These are phyloP conservation scores for Litsea cubeba DNA, from an alignment of 164 flowering plant genomes.

Conservation along the genomic window DNA sequence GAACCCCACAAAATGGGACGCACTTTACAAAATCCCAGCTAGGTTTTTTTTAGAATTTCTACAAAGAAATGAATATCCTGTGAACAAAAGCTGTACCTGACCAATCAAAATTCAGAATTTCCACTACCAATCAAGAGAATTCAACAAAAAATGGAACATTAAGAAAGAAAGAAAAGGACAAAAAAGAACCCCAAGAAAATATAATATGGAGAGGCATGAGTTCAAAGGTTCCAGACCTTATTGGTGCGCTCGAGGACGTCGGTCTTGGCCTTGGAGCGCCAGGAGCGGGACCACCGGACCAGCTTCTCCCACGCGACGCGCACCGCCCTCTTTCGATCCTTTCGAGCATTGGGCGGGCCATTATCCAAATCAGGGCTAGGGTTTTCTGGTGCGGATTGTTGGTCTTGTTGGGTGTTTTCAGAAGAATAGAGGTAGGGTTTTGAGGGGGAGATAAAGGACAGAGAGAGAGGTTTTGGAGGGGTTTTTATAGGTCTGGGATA, in stretches of 20 bases:
- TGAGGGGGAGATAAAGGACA: conserved; percentile 6
- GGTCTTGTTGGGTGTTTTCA: conserved; percentile 6
- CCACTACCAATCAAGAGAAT: background rate
- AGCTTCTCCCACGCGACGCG: conserved; percentile 92
- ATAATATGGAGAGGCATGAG: background rate
- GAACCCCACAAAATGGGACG: too few species aligned
- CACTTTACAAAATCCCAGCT: too few species aligned
- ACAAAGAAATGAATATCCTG: too few species aligned
- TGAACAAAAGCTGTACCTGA: too few species aligned
- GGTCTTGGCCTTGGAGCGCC: conserved; percentile 72
- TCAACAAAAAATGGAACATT: too few species aligned
- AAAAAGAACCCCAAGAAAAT: background rate
- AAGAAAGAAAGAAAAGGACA: too few species aligned
- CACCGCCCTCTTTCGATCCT: conserved; percentile 61
- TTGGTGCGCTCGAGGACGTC: conserved; percentile 80
- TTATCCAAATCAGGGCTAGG: conserved; percentile 4
- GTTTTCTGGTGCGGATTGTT: conserved; percentile 3
- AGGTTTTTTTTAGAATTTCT: too few species aligned
- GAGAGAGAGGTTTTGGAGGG: background rate
- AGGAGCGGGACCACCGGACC: conserved; percentile 91
- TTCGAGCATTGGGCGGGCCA: conserved; percentile 8
- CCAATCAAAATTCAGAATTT: background rate
- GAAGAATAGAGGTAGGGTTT: conserved; percentile 12
- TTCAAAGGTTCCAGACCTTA: conserved; percentile 40
- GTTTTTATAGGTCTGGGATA: conserved; percentile 4